Evolutionary conservation across 768 basidiomycete genomes (phyloP), one percentile per base, ranked within the genome.

Genomic region (Podaxis pistillaris): DNA sequence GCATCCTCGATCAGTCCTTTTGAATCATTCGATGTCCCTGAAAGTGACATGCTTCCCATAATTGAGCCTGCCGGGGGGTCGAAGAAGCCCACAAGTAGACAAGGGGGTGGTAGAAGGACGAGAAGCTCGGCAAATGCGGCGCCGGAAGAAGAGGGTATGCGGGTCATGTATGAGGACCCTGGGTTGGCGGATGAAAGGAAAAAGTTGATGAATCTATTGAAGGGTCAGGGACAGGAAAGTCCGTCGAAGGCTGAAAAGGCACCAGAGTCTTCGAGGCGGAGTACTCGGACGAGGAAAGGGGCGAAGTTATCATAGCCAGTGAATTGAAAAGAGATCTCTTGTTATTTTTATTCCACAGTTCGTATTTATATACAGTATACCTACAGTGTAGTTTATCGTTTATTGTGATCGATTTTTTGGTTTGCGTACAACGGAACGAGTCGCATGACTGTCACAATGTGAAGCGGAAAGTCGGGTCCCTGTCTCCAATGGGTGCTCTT

Each of bases 111-210:
- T 19, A 46, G 65, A 65, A 68, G 71, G 72, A 69, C 64, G 22
- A 69, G 46, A 63, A 69, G 12, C 33, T 65, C 38, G 38, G 46
- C 46, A 33, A 0, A 26, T 53, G 19, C 9, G 17, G 38, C 65
- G 22, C 49, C 26, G 19, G 72, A 67, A 26, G 67, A 69, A 58
- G 79, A 81, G n/a, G 81, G 81, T 66, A 74, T 85, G 71, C 77
- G 81, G 4, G 87, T 91, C 8, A 79, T 77, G 62, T 91, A 90
- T 65, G 87, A 88, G 69, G 89, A 91, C 72, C 87, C 88, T 1
- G 82, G 73, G 22, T 85, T 89, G 74, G 71, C 75, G 44, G 83
- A 82, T 53, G 87, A 88, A 72, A 82, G 82, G 71, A 75, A 79
- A 63, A 76, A 82, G 69, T 68, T 90, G 66, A 79, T 88, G 81